A percentile compares a stretch with the other conserved stretches of the same genome.
Conservation (phyloP, 306 rosid genomes). For the Cucumis melo region DNA sequence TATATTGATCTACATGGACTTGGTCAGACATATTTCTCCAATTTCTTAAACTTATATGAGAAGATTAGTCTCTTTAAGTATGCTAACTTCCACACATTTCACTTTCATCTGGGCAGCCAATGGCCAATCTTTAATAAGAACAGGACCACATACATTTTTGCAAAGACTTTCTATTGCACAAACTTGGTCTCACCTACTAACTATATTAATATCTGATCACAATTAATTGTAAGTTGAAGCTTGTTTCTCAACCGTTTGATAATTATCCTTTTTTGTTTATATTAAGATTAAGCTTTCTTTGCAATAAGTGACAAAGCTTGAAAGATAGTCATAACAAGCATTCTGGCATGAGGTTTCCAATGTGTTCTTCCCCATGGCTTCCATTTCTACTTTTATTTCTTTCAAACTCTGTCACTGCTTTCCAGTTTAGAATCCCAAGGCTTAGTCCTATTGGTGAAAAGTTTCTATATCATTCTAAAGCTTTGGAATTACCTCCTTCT, state of each 20-base stretch:
- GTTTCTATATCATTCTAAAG: conserved; percentile 11
- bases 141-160: not conserved
- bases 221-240: not conserved
- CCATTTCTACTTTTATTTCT: conserved; percentile 7
- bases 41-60: not conserved
- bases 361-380: conserved; percentile 10
- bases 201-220: not conserved
- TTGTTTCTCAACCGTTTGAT: not conserved
- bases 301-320: not conserved
- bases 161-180: not conserved
- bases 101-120: not conserved
- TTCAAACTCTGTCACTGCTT: conserved; percentile 10
- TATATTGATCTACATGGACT: not conserved
- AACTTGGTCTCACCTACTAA: not conserved
- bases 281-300: not conserved
- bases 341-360: not conserved
- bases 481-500: not conserved
- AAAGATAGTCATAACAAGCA: not conserved
- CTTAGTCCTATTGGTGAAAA: not conserved
- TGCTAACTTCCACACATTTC: not conserved
- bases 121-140: not conserved
- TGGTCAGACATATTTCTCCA: not conserved
- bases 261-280: too few species aligned
- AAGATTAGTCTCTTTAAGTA: not conserved
- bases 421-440: conserved; percentile 23